Conservation (phyloP, 2,329 filamentous ascomycete genomes). For the Sclerotinia trifoliorum region DNA sequence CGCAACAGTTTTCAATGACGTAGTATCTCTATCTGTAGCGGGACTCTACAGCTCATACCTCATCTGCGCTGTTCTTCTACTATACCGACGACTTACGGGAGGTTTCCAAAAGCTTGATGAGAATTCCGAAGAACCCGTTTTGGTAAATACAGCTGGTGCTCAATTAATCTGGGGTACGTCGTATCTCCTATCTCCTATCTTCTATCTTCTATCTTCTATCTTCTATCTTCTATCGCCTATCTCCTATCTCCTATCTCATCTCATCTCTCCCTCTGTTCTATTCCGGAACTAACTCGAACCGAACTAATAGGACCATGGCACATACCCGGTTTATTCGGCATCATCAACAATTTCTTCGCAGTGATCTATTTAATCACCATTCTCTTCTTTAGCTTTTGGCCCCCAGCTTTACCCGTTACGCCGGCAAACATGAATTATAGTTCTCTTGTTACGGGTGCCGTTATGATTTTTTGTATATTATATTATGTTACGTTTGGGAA, state of each 20-base stretch:
- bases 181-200: background rate
- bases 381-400: conserved; percentile 48
- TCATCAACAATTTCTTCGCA: conserved; percentile 45
- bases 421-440: conserved; percentile 48
- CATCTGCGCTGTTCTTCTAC: conserved; percentile 17
- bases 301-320: conserved; percentile 18
- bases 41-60: conserved; percentile 23
- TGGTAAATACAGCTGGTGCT: conserved; percentile 17
- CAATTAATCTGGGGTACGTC: conserved; percentile 18
- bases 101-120: background rate
- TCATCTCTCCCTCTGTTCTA: background rate
- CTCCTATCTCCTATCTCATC: background rate
- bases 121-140: background rate
- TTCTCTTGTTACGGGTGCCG: conserved; percentile 19
- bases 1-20: conserved; percentile 50
- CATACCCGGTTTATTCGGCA: conserved; percentile 42
- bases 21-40: conserved; percentile 44
- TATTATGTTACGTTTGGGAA: conserved; percentile 17
- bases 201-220: no score
- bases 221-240: no score
- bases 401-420: conserved; percentile 41
- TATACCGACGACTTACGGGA: conserved; percentile 21
- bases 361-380: conserved; percentile 45
- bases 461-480: conserved; percentile 17
- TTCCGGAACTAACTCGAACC: background rate